Percentiles rank a stretch among this genome's conserved stretches.
These are phyloP conservation scores for Hibiscus tridactylites DNA, from an alignment of 345 rosid species.

Conservation along the genomic window DNA sequence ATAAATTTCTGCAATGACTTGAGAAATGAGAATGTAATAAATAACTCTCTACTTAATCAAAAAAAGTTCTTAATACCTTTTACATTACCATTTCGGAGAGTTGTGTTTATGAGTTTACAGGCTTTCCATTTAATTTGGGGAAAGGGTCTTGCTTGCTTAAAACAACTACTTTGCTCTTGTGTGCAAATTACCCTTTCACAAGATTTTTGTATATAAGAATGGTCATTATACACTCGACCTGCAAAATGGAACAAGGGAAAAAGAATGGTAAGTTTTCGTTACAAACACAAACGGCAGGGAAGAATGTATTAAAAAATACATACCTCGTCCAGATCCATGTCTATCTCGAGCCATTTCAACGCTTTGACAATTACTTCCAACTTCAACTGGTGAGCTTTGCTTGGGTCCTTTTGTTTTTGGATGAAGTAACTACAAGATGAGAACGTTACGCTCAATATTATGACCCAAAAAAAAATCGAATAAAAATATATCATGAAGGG, in stretches of 20 bases:
- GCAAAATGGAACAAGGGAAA: constrained; percentile 3
- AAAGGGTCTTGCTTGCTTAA: constrained; percentile 98
- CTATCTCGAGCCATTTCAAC: constrained; percentile 83
- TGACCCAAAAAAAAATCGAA: background rate
- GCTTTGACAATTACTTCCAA: constrained; percentile 85
- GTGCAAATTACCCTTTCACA: constrained; percentile 81
- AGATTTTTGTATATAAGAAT: constrained; percentile 83
- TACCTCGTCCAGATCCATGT: constrained; percentile 96
- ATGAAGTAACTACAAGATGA: constrained; percentile 52
- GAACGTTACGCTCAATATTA: background rate
- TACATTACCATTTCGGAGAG: background rate
- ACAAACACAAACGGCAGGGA: background rate
- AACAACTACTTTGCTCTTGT: constrained; percentile 91
- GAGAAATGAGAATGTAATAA: too few species aligned
- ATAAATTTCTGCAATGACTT: too few species aligned
- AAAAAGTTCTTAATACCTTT: background rate
- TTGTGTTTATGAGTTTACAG: constrained; percentile 39
- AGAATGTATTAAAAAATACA: background rate
- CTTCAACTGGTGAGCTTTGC: constrained; percentile 92
- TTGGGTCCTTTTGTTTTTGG: constrained; percentile 76
- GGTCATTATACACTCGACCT: constrained; percentile 94
- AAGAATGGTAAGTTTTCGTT: constrained; percentile 6
- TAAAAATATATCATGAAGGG: background rate
- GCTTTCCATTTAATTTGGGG: constrained; percentile 72
- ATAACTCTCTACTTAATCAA: too few species aligned